These are phyloP conservation scores for Atalantia buxifolia DNA, from an alignment of 345 rosid genomes.

Conservation along the genomic window DNA sequence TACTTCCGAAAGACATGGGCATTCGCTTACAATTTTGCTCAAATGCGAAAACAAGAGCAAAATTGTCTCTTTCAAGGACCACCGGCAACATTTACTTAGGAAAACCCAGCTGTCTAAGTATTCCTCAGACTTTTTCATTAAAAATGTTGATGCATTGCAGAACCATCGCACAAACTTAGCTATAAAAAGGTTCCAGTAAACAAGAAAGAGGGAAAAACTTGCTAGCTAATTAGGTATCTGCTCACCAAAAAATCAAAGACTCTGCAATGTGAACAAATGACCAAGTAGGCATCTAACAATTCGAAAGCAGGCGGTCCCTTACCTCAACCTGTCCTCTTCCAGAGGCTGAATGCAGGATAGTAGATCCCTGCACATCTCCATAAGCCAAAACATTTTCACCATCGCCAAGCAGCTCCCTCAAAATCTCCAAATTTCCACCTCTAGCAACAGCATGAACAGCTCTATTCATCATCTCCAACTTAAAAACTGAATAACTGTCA, in stretches of 20 bases:
- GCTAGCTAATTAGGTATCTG: neutral
- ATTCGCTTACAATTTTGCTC: neutral
- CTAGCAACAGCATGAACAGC: conserved; percentile 87
- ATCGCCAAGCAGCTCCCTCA: conserved; percentile 40
- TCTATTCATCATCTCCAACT: conserved; percentile 72
- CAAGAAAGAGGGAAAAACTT: neutral
- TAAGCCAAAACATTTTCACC: conserved; percentile 40
- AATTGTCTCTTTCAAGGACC: neutral
- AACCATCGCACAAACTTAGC: no score
- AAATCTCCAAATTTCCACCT: conserved; percentile 79
- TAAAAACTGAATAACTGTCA: conserved; percentile 39
- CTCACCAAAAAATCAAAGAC: neutral
- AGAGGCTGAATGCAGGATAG: conserved; percentile 76
- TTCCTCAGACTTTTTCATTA: neutral
- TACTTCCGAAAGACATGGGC: neutral
- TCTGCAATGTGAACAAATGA: neutral
- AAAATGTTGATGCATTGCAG: neutral
- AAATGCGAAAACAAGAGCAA: neutral
- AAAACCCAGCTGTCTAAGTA: neutral
- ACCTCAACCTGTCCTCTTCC: conserved; percentile 86
- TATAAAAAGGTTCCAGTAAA: neutral
- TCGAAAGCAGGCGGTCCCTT: conserved; percentile 12
- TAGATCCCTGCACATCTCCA: conserved; percentile 64
- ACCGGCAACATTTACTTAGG: neutral
- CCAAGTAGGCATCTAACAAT: neutral